Percentiles rank a stretch among this genome's conserved stretches.
Conservation (phyloP, 129 eudicot species). For the Flaveria bidentis region DNA sequence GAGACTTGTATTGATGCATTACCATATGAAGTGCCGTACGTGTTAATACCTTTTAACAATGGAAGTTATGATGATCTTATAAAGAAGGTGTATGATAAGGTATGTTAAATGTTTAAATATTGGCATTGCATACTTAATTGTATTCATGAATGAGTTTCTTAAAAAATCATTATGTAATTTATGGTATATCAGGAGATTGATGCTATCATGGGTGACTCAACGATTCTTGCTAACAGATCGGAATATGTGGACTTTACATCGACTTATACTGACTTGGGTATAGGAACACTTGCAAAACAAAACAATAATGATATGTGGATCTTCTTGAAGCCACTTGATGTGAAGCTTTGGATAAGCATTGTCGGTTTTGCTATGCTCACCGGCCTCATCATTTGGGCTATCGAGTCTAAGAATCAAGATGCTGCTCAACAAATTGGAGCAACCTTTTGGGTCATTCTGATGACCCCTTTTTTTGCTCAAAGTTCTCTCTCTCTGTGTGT, state of each 20-base stretch:
- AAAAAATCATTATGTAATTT: neutral
- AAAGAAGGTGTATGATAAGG: constrained; percentile 43
- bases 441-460: constrained; percentile 41
- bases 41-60: constrained; percentile 34
- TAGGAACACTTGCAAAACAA: constrained; percentile 35
- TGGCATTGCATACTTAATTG: too few relatives aligned
- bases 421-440: constrained; percentile 37
- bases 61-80: constrained; percentile 40
- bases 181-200: constrained; percentile 31
- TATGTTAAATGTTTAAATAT: constrained; percentile 10
- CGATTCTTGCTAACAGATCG: constrained; percentile 44
- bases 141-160: neutral
- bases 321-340: constrained; percentile 45
- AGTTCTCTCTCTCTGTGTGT: constrained; percentile 35
- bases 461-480: constrained; percentile 46
- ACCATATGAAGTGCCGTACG: constrained; percentile 33
- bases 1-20: constrained; percentile 27
- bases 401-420: constrained; percentile 42
- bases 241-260: constrained; percentile 42
- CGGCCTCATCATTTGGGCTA: constrained; percentile 25
- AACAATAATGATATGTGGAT: constrained; percentile 42
- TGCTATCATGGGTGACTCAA: constrained; percentile 45
- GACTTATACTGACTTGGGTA: constrained; percentile 40
- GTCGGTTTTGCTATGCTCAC: constrained; percentile 26
- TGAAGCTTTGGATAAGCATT: constrained; percentile 40